Evolutionary conservation across 108 stramenopile genomes (phyloP).

Genomic region (Cyclotella atomus): DNA sequence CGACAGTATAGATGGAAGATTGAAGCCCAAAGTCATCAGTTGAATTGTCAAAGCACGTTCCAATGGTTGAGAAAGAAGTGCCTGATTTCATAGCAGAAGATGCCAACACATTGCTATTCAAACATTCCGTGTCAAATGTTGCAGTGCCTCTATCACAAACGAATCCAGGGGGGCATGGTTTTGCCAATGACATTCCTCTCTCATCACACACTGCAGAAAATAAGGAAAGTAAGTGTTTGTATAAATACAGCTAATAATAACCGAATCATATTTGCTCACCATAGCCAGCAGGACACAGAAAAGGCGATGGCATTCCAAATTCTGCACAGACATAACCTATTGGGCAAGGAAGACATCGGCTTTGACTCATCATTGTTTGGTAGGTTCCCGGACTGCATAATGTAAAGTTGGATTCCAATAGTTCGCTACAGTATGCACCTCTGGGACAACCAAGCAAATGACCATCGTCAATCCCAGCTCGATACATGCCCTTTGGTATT

Average conservation of each 20-base stretch:
- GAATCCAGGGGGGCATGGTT: slow-evolving; percentile 71
- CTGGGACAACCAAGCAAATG: slow-evolving; percentile 52
- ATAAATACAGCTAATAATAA: neutral
- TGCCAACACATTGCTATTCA: slow-evolving; percentile 16
- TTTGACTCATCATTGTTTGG: slow-evolving; percentile 63
- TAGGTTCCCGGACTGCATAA: slow-evolving; percentile 78
- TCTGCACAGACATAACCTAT: slow-evolving; percentile 84
- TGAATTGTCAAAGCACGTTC: slow-evolving; percentile 78
- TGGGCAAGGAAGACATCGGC: slow-evolving; percentile 66
- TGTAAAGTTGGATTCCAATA: slow-evolving; percentile 56
- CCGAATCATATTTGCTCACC: slow-evolving; percentile 24
- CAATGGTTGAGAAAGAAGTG: slow-evolving; percentile 15
- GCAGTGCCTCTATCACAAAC: slow-evolving; percentile 66
- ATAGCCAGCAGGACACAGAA: slow-evolving; percentile 74
- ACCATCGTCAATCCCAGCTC: slow-evolving; percentile 51
- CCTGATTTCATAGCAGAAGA: neutral
- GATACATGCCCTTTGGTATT: slow-evolving; percentile 24
- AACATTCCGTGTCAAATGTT: slow-evolving; percentile 32
- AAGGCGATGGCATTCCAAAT: slow-evolving; percentile 61
- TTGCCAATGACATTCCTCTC: slow-evolving; percentile 55
- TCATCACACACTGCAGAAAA: slow-evolving; percentile 55
- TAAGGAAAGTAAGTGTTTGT: neutral
- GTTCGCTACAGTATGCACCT: slow-evolving; percentile 53
- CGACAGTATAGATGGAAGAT: slow-evolving; percentile 38
- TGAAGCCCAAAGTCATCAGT: slow-evolving; percentile 62